Percentiles rank a stretch among this genome's conserved stretches.
phyloP scores from a whole-genome alignment of 2,329 filamentous ascomycete species.

The Phialocephala sp. region DNA sequence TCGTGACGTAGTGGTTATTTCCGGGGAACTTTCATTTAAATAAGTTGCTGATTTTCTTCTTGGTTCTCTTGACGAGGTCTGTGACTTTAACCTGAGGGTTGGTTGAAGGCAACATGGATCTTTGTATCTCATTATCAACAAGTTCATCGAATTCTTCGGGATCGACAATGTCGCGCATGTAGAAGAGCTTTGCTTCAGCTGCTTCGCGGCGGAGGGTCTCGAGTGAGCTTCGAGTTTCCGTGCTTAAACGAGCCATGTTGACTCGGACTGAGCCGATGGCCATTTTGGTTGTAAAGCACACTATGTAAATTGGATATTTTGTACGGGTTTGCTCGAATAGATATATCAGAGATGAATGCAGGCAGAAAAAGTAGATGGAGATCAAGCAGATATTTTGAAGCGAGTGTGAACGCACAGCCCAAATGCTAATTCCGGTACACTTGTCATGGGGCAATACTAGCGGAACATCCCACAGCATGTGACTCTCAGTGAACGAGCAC shows the following conservation, averaged over 20 bases:
- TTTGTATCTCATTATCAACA: conserved; percentile 26
- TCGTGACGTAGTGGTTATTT: background rate
- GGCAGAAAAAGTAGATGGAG: too few species aligned
- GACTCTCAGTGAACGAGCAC: too few species aligned
- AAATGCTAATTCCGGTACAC: background rate
- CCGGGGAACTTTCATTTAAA: too few species aligned
- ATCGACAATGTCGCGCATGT: conserved; percentile 27
- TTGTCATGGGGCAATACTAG: background rate
- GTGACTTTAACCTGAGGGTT: background rate
- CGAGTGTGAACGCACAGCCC: background rate
- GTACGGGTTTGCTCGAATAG: background rate
- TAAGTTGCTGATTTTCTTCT: background rate
- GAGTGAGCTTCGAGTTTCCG: conserved; percentile 12
- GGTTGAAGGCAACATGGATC: background rate
- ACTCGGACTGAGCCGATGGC: conserved; percentile 15
- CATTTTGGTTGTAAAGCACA: conserved; percentile 19
- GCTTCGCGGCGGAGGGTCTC: conserved; percentile 16
- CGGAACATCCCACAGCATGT: background rate
- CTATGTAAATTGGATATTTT: background rate
- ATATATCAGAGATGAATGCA: background rate
- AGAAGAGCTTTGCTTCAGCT: conserved; percentile 32
- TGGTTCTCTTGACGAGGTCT: conserved; percentile 9
- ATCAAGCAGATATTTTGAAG: background rate
- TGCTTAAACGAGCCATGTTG: conserved; percentile 21
- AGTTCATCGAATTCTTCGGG: conserved; percentile 29